These are phyloP conservation scores for Phlebiopsis flavidoalba DNA, from an alignment of 768 basidiomycete species.

Conservation along the genomic window DNA sequence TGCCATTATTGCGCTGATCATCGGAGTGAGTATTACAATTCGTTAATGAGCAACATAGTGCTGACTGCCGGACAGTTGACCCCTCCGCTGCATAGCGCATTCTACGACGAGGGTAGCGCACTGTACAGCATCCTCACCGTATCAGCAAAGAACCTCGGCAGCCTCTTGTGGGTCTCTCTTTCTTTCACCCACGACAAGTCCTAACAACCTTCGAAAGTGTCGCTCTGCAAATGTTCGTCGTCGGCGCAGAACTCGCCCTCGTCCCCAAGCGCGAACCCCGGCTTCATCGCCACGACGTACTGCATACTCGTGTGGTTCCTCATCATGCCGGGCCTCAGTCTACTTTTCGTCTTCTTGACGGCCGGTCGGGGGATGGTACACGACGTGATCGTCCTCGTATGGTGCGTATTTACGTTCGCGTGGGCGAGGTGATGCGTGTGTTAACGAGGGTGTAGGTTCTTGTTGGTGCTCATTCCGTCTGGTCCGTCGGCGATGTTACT, in stretches of 20 bases:
- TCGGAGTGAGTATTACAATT: constrained; percentile 12
- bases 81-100: constrained; percentile 15
- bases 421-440: background rate
- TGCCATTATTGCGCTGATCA: constrained; percentile 21
- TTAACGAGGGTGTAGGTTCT: constrained; percentile 17
- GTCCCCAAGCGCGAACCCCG: constrained; percentile 18
- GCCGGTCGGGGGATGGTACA: constrained; percentile 24
- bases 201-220: constrained; percentile 12
- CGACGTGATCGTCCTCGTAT: constrained; percentile 25
- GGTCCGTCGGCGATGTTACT: constrained; percentile 28
- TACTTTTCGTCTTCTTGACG: constrained; percentile 22
- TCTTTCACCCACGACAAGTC: background rate
- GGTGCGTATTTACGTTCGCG: constrained; percentile 14
- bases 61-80: constrained; percentile 14
- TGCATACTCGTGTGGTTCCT: constrained; percentile 23
- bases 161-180: constrained; percentile 20
- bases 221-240: constrained; percentile 23
- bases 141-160: constrained; percentile 20
- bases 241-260: constrained; percentile 24
- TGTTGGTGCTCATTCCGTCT: constrained; percentile 24
- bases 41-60: background rate
- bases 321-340: constrained; percentile 22
- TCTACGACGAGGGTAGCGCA: constrained; percentile 18
- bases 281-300: constrained; percentile 13
- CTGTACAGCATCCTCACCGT: constrained; percentile 22